Conservation (phyloP, 202 grass and related monocot genomes). For the Carex arenaria region DNA sequence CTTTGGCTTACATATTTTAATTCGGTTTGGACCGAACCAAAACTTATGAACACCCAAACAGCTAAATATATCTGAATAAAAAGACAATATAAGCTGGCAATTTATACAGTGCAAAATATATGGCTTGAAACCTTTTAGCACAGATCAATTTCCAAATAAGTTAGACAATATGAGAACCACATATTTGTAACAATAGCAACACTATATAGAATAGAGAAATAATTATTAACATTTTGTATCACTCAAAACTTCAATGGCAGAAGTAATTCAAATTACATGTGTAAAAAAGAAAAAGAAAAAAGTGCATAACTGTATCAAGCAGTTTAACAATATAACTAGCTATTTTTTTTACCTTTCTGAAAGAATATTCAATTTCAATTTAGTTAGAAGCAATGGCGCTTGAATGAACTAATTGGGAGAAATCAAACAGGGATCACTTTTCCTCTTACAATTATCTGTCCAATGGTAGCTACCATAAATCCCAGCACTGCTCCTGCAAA, state of each 20-base stretch:
- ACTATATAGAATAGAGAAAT: background rate
- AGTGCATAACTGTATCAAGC: background rate
- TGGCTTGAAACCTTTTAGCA: background rate
- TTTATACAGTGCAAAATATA: background rate
- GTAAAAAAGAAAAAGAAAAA: background rate
- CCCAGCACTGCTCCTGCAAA: conserved; percentile 63
- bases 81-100: no score
- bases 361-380: conserved; percentile 27
- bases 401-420: background rate
- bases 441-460: conserved; percentile 44
- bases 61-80: no score
- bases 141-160: background rate
- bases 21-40: no score
- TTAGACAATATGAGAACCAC: background rate
- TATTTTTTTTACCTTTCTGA: conserved; percentile 19
- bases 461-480: conserved; percentile 61
- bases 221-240: background rate
- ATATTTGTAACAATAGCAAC: background rate
- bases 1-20: no score
- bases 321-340: conserved; percentile 14
- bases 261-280: conserved; percentile 4
- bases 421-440: conserved; percentile 35
- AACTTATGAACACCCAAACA: no score
- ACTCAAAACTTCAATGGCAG: background rate
- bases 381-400: conserved; percentile 15